Base-by-base conservation (phyloP, 208 protist species). In the Wallacemonas sp. region DNA sequence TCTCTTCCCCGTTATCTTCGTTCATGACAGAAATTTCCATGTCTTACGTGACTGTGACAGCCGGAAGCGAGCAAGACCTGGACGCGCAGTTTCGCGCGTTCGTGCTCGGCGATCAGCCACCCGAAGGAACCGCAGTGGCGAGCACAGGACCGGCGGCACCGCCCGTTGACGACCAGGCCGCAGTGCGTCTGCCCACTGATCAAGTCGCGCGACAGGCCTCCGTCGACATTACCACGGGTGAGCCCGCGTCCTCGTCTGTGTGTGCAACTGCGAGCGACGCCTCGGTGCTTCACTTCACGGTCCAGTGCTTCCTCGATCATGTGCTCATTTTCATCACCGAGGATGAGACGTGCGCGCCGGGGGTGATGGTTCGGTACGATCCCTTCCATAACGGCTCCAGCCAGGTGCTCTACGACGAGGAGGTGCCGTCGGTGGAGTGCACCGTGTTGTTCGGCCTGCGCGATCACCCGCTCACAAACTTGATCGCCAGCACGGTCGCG, bases 401-500 rank as follows among this genome's bases (percentile, higher is more conserved):
- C 39, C 48, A 61, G 31, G 75, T 79, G 57, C 65, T 78, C 61
- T 79, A 79, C 54, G 65, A 79, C 0, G 69, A 39, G 1, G 82
- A 78, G 49, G 63, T 81, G 23, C 79, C 77, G 1, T 72, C 76
- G 1, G 49, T 82, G 18, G 79, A 89, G 26, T 77, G 84, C 25
- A 66, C 70, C 23, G 81, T 82, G 65, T 79, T 93, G 44, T 71
- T 95, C 0, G 89, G 89, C 7, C 29, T 90, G 59, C 84, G 89
- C 23, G 89, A 95, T 70, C 72, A 93, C 73, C 82, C 86, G 0
- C 80, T 95, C 5, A 95, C 89, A 32, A 86, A 88, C 57, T 54
- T 93, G 28, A 38, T 87, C 20, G 81, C 86, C 20, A 79, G 79
- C 65, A 77, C 76, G 36, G 29, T 92, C 26, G 82, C 81, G 2